Conservation (phyloP, 176 grass and related monocot species). For the Metroxylon sagu region DNA sequence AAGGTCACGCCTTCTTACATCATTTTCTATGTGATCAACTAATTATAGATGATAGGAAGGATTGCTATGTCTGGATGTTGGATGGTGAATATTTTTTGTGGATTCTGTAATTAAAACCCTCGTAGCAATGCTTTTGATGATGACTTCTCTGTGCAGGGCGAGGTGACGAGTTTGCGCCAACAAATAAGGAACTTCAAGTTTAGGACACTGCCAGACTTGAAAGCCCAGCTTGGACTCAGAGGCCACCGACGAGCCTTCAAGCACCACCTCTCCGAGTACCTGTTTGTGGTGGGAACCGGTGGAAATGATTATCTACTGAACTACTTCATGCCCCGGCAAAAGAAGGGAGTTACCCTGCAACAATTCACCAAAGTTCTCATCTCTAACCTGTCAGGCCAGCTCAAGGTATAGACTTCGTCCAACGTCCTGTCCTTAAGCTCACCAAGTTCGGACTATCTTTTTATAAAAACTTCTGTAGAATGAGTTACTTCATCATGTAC, state of each 20-base stretch:
- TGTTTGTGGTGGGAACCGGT: constrained; percentile 48
- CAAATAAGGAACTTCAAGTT: constrained; percentile 50
- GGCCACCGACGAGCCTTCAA: constrained; percentile 9
- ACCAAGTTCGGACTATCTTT: too few species aligned
- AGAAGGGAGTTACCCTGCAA: background rate
- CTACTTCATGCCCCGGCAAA: constrained; percentile 26
- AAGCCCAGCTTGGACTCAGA: constrained; percentile 6
- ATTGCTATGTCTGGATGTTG: too few species aligned
- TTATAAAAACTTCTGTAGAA: too few species aligned
- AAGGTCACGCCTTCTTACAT: too few species aligned
- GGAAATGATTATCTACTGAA: constrained; percentile 61
- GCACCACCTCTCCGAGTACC: constrained; percentile 34
- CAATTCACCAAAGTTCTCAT: constrained; percentile 37
- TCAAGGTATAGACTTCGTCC: constrained; percentile 28
- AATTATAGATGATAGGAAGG: too few species aligned
- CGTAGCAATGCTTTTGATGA: too few species aligned
- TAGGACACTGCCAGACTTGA: constrained; percentile 41
- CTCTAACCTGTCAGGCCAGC: constrained; percentile 29
- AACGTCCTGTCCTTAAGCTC: too few species aligned
- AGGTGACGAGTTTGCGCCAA: constrained; percentile 32
- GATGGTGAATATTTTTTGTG: too few species aligned
- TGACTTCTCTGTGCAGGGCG: constrained; percentile 20
- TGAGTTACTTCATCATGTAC: too few species aligned
- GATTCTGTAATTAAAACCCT: too few species aligned
- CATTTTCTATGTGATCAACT: too few species aligned